A percentile compares a stretch with the other conserved stretches of the same genome.
These are phyloP conservation scores for Pseudocercospora fijiensis DNA, from an alignment of 2,329 filamentous ascomycete genomes.

Conservation along the genomic window DNA sequence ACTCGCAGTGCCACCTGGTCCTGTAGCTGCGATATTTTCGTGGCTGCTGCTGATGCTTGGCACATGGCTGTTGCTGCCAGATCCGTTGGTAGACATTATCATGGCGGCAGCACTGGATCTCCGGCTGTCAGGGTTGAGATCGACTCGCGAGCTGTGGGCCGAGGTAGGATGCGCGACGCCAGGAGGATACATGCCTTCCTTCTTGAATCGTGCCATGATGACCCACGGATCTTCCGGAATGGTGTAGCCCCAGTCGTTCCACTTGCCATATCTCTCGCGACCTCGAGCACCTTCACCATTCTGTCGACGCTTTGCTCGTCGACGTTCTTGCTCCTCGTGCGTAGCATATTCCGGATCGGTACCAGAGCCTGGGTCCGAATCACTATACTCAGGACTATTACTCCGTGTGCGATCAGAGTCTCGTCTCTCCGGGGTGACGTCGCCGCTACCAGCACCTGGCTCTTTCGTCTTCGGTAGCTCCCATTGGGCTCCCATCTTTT, in stretches of 20 bases:
- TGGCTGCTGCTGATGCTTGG: slow-evolving; percentile 28
- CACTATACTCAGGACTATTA: slow-evolving; percentile 42
- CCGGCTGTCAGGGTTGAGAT: slow-evolving; percentile 39
- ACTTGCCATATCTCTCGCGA: slow-evolving; percentile 45
- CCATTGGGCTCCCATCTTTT: slow-evolving; percentile 87
- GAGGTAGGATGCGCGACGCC: slow-evolving; percentile 51
- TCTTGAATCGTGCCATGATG: slow-evolving; percentile 84
- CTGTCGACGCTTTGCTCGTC: slow-evolving; percentile 29
- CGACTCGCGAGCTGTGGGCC: slow-evolving; percentile 50
- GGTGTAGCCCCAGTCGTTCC: slow-evolving; percentile 63
- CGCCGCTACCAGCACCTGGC: slow-evolving; percentile 40
- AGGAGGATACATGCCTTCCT: slow-evolving; percentile 68
- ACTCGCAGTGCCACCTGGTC: slow-evolving; percentile 18
- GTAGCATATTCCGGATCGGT: slow-evolving; percentile 42
- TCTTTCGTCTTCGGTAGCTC: slow-evolving; percentile 53
- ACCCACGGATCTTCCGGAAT: slow-evolving; percentile 95
- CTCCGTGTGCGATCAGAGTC: slow-evolving; percentile 25
- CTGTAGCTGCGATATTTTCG: slow-evolving; percentile 34
- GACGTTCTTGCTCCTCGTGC: slow-evolving; percentile 38
- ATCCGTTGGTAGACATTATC: slow-evolving; percentile 28
- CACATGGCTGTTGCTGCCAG: slow-evolving; percentile 19
- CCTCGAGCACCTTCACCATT: slow-evolving; percentile 30
- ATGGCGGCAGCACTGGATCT: slow-evolving; percentile 31
- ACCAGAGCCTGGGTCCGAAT: slow-evolving; percentile 41
- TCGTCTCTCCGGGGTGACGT: slow-evolving; percentile 32